Base-by-base conservation (phyloP, 352 stramenopile species). In the Globisporangium cylindrosporum region DNA sequence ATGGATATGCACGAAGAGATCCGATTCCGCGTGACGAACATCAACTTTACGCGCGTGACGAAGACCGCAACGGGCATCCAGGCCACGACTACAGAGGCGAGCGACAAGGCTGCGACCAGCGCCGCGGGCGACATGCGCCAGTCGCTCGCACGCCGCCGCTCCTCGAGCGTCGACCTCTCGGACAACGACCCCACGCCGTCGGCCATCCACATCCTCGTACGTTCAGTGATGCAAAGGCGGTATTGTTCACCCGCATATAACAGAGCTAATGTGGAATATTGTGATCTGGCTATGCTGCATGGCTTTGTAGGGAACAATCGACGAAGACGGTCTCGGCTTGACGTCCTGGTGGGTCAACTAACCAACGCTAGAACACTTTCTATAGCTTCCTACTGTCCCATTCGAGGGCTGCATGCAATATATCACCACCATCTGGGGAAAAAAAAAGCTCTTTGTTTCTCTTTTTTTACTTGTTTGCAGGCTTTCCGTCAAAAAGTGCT, bases 1-100 rank as follows among this genome's bases (percentile, higher is more conserved):
- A 95, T 95, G 88, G 87, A 95, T 67, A 68, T 95, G 69, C 83
- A 95, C 69, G 88, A 95, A 66, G 88, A 95, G 66, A 91, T 95
- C 62, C 84, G 88, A 59, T 95, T 95, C 59, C 86, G 88, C 27
- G 86, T 95, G 49, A 95, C 88, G 48, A 95, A 89, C 67, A 94
- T 95, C 73, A 95, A 93, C 75, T 95, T 94, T 59, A 95, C 88
- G n/a, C 84, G 83, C 32, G 88, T 95, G 60, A 92, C 82, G 65
- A 95, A 95, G 76, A 95, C 88, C n/a, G 84, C 85, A 34, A 92
- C 92, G 59, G 87, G 88, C 48, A 95, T 95, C 56, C 88, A 95
- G 70, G 88, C 88, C 36, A 94, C 86, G 60, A 92, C 87, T 32
- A 93, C 85, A 18, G 88, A 95, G 59, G 84, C 88, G n/a, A 89